Evolutionary conservation across 1,284 basidiomycete genomes (phyloP), one percentile per base, ranked within the genome.

Genomic region (Coniophora puteana): DNA sequence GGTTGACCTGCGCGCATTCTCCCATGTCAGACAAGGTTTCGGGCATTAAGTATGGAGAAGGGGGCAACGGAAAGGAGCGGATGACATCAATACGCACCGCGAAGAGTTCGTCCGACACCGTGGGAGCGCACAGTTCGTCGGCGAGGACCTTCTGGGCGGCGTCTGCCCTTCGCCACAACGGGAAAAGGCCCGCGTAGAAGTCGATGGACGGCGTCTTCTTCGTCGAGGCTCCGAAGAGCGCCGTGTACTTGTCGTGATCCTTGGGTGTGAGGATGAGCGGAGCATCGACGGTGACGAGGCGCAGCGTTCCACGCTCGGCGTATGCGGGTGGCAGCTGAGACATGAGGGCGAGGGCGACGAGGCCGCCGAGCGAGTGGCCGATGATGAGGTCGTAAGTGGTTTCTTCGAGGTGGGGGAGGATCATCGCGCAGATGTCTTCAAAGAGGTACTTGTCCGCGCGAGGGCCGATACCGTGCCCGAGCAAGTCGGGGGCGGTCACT

Each of bases 381-480:
- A 41, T 33, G 23, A 41, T 35, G 21, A 41, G 48, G 29, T 57
- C 48, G 37, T 48, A 57, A 27, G 35, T 14, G 13, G 32, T 43
- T 4, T 18, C 14, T 36, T 43, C 3, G 43, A 32, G 21, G n/a
- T n/a, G n/a, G n/a, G n/a, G n/a, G n/a, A n/a, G n/a, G n/a, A n/a
- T n/a, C n/a, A n/a, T n/a, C n/a, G n/a, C n/a, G n/a, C n/a, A n/a
- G n/a, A n/a, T n/a, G n/a, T n/a, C n/a, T n/a, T n/a, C n/a, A n/a
- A n/a, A n/a, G n/a, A n/a, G n/a, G n/a, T n/a, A n/a, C n/a, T n/a
- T n/a, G n/a, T n/a, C n/a, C n/a, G n/a, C n/a, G n/a, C n/a, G n/a
- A n/a, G n/a, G n/a, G n/a, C n/a, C n/a, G n/a, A n/a, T n/a, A n/a
- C 33, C 43, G 21, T 45, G 43, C 12, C 43, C 43, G 12, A 31